Base-by-base conservation (phyloP, 1,284 basidiomycete genomes). In the Irpex lacteus region DNA sequence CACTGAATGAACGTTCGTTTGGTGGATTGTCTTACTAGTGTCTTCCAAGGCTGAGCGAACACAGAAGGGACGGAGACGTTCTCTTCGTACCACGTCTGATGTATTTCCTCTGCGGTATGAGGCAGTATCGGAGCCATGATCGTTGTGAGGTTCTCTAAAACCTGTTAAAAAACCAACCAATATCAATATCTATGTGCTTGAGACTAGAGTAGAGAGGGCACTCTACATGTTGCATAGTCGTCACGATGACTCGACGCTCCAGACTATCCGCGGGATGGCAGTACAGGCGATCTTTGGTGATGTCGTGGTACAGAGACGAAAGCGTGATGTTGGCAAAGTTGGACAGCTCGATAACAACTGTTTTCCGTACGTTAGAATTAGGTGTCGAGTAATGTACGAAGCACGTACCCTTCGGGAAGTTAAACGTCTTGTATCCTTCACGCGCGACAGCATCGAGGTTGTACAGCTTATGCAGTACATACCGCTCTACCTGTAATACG, bases 241-340 rank as follows among this genome's bases (percentile, higher is more conserved):
- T 87, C 2, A 96, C 75, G 18, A 92, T 82, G 0, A 85, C 83
- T 61, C 84, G 79, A 9, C 97, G 85, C 57, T 87, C 81, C 1
- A 76, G 67, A 65, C 85, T 85, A 9, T 81, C 71, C 1, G 76
- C 65, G 3, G 78, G 74, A 70, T 94, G 85, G 37, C 93, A 91
- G 74, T 99, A 99, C 3, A 99, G 80, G 47, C 85, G 85, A 75
- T 98, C 97, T 76, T 98, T 98, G 61, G 88, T 91, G 56, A 94
- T 88, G 72, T 97, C 95, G 67, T 98, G 94, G 77, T 98, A 99
- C 21, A 98, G 79, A 1, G 87, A 87, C n/a, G 89, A 93, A 38
- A 91, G 77, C 0, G 85, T 89, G 66, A 86, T 81, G 72, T 91
- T 92, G 44, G 85, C 82, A 63, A 92, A 92, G 66, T 88, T 84